A percentile compares a stretch with the other conserved stretches of the same genome.
Evolutionary conservation across 371 early-diverging fungal genomes (phyloP).

Genomic region (Synchytrium microbalum): DNA sequence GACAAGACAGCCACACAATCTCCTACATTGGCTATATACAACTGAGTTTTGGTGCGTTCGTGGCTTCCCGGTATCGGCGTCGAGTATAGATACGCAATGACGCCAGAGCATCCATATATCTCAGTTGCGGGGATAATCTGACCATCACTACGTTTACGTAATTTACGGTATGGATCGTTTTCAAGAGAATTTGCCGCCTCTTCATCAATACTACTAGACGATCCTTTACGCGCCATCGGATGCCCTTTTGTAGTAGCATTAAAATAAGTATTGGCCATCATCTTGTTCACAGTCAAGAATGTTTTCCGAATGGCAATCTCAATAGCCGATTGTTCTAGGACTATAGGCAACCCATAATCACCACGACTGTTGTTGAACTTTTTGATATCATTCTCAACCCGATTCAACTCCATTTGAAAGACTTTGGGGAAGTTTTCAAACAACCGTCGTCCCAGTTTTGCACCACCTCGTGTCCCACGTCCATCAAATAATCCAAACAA

Average conservation of each 20-base stretch:
- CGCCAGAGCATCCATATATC: constrained; percentile 27
- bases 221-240: too few relatives aligned
- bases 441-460: constrained; percentile 57
- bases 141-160: background rate
- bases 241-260: too few relatives aligned
- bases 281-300: constrained; percentile 11
- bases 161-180: constrained; percentile 3
- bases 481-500: constrained; percentile 85
- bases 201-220: too few relatives aligned
- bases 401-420: constrained; percentile 65
- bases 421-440: constrained; percentile 60
- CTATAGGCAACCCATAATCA: background rate
- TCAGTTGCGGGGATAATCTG: background rate
- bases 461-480: constrained; percentile 47
- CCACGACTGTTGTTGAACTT: background rate
- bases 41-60: constrained; percentile 37
- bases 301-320: constrained; percentile 13
- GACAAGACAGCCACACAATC: constrained; percentile 80
- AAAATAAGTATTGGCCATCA: too few relatives aligned
- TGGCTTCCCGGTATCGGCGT: too few relatives aligned
- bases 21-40: constrained; percentile 87
- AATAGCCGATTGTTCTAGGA: background rate
- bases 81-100: constrained; percentile 73
- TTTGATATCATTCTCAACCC: constrained; percentile 27
- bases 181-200: too few relatives aligned